Evolutionary conservation across 164 flowering plant genomes (phyloP), one percentile per base, ranked within the genome.

Genomic region (Vitis vinifera): DNA sequence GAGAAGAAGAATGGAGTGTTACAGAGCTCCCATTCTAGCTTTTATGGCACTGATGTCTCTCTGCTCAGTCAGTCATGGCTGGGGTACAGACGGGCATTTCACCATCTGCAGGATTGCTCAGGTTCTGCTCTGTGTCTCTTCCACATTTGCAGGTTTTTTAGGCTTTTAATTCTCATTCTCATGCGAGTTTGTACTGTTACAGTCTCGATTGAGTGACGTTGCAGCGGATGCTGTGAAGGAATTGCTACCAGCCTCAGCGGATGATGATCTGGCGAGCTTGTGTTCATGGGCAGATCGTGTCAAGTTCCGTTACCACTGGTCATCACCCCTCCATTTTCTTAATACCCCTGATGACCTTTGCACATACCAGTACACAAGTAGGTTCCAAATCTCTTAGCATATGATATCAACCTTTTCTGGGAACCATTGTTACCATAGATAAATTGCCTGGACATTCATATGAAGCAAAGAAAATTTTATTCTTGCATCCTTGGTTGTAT

Each of bases 271-370:
- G 68, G 89, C 79, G 17, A 88, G 86, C 63, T 47, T 81, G 53
- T 94, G 97, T 66, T 77, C 83, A 4, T 94, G 97, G 99, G 97
- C 97, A 12, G 97, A 94, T 56, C 77, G 60, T 7, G 86, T 94
- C 56, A 89, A 79, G 82, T 89, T 91, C 59, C 77, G 76, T 13
- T 91, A 85, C 61, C 94, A 76, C 58, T 92, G 99, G 98, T 91
- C 98, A 1, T 68, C 88, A 19, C 69, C 95, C 31, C 96, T 94
- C 66, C 99, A 92, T 76, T 94, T 68, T 78, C 84, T 91, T 11
- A 74, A 94, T 62, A 89, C 93, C 15, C 97, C 99, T 30, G 98
- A 92, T 68, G 19, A 63, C 31, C 79, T 84, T 68, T 94, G 99
- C 83, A 81, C 60, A 16, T 94, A 84, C 71, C 78, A 85, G 50